Evolutionary conservation across 352 stramenopile species (phyloP), one percentile per base, ranked within the genome.

Genomic region (Phytophthora tubulina): DNA sequence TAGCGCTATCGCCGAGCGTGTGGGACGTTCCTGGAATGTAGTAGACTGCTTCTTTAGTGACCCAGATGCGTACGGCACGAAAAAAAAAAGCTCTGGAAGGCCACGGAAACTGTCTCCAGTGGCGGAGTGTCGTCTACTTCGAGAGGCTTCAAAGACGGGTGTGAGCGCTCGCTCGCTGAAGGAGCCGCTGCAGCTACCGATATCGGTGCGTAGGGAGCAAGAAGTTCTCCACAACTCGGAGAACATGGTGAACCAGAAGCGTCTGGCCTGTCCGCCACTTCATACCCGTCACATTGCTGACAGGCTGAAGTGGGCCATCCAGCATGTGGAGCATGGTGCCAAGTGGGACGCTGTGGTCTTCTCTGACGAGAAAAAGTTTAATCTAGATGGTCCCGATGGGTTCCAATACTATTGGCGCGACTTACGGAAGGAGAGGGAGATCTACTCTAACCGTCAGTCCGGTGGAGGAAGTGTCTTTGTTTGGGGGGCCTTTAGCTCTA

Each of bases 221-320:
- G 55, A 63, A 8, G 55, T 63, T 5, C 30, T 63, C 2, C 55
- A 52, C 30, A 15, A 63, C 39, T 63, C 30, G 9, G 38, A 60
- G 17, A 48, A 60, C 17, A 51, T 63, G 41, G 42, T 45, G 15
- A 7, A 63, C 31, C 7, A 63, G 55, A 63, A 63, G 41, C 54
- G 38, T 6, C 7, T 42, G 4, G 54, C 39, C 5, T 62, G 54
- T 17, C 1, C 21, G 21, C 36, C 52, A 48, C 27, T 8, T 21
- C 41, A 48, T 21, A 11, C 35, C 7, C n/a, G 11, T 5, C 52
- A 59, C 17, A 49, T 59, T n/a, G 36, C 11, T 6, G 17, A 15
- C 17, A 46, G 35, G n/a, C 48, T 59, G 52, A 48, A 59, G 17
- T 48, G 35, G 52, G 36, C 15, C 13, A 48, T 27, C 5, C 4